phyloP scores from a whole-genome alignment of 202 grass and related monocot genomes.

The Brachypodium distachyon region DNA sequence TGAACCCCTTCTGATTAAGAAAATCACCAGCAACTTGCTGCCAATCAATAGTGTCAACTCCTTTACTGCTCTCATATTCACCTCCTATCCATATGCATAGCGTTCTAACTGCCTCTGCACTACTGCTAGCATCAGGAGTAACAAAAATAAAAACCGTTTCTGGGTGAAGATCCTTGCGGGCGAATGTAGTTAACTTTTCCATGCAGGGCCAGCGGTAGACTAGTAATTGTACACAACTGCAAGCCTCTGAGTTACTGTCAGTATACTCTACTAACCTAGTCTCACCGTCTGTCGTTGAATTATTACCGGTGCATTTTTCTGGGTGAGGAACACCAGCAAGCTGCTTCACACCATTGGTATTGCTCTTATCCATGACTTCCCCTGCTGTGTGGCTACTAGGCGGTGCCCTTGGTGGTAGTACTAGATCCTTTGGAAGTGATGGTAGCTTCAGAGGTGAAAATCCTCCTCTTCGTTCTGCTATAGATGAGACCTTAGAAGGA shows the following conservation, averaged over 20 bases:
- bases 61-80: conserved; percentile 42
- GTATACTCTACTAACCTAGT: conserved; percentile 24
- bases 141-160: conserved; percentile 87
- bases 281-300: conserved; percentile 7
- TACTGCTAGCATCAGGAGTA: conserved; percentile 44
- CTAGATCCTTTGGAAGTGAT: conserved; percentile 60
- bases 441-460: conserved; percentile 81
- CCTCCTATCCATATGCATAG: conserved; percentile 81
- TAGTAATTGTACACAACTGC: conserved; percentile 17
- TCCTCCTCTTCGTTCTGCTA: conserved; percentile 92
- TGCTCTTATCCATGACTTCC: conserved; percentile 34
- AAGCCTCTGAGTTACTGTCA: conserved; percentile 35
- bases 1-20: conserved; percentile 63
- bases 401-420: conserved; percentile 43
- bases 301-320: conserved; percentile 19
- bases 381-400: conserved; percentile 30
- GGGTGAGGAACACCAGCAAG: conserved; percentile 9
- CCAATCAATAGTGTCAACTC: conserved; percentile 62
- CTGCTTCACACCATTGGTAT: conserved; percentile 31
- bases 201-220: conserved; percentile 75
- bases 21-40: conserved; percentile 54
- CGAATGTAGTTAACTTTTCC: conserved; percentile 58
- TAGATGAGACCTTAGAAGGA: conserved; percentile 63
- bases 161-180: conserved; percentile 57
- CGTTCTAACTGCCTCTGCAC: conserved; percentile 30